Evolutionary conservation across 768 basidiomycete species (phyloP), one percentile per base, ranked within the genome.

Genomic region (Psilocybe sp.): DNA sequence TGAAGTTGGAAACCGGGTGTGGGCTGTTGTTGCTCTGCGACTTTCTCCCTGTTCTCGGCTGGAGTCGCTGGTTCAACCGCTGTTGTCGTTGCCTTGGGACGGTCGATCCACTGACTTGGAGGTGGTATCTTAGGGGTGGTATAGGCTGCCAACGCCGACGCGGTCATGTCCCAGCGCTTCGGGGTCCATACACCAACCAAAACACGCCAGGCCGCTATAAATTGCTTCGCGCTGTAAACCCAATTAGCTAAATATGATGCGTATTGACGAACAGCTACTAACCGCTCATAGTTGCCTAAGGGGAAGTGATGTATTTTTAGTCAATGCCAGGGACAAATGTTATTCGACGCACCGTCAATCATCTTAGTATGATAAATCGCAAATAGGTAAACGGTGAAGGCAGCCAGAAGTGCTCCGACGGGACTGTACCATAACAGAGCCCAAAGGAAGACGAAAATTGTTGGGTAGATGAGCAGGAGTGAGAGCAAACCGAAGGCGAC

Each of bases 141-240:
- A 63, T 90, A 92, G 49, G 80, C 84, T 12, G 83, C 74, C 44
- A 96, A 77, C 3, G 87, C 82, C n/a, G 80, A 62, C 19, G 89
- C 65, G 4, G 90, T 80, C 39, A 95, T 73, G 56, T 97, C 95
- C 84, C 86, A 91, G 40, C 71, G 74, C 64, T 81, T 84, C 5
- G 95, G 94, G 0, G 80, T 78, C 97, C 97, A 98, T 11, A 98
- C 83, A 6, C 95, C 97, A 55, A 98, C 81, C 12, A 99, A 79
- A n/a, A 97, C 84, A 47, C 92, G 85, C 94, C 96, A 99, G n/a
- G 94, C 85, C 5, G 95, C 91, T 14, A 88, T 76, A 42, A 96
- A 78, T 37, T 89, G 89, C 68, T 94, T 96, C 43, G 84, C 81
- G 28, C 93, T 93, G 61, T 52, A n/a, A 46, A 20, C 18, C 20